Base-by-base conservation (phyloP, 2,329 filamentous ascomycete genomes). In the Xylaria arbuscula region DNA sequence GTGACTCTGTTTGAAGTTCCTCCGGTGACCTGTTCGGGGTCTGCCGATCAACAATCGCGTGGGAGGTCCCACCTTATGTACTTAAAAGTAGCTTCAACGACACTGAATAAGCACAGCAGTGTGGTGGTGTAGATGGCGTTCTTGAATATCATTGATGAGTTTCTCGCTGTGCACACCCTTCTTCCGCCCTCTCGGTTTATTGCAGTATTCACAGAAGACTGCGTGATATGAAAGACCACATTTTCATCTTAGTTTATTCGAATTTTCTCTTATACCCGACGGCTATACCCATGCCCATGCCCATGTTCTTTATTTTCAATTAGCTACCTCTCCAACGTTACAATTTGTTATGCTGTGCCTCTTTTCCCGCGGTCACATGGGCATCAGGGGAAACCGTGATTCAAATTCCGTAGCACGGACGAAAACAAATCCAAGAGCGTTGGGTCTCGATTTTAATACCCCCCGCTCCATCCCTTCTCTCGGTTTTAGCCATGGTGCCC, bases 1-100 rank as follows among this genome's bases (percentile, higher is more conserved):
- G 62, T 68, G 57, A 53, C 51, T 53, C 15, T 45, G 45, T 62
- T 56, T 38, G 42, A 62, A n/a, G 34, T 38, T n/a, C 24, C 32
- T 47, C 32, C 45, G 45, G 19, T 48, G 19, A 48, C 45, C 45
- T 34, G 28, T 54, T 54, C 51, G 51, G 28, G 28, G 15, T 36
- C 51, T 19, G 28, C 10, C 34, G 34, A 28, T 54, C 45, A 47
- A n/a, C 40, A 56, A 56, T 53, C 50, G 63, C 53, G 38, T 61
- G 63, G 55, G 54, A 59, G 22, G 19, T 38, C 34, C 38, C 13
- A 42, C 11, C 15, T 47, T 50, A 48, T 17, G 24, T 28, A 28
- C 59, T 53, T 63, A n/a, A n/a, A n/a, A n/a, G n/a, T n/a, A 7
- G 47, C 40, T n/a, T 8, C 45, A 28, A 55, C 17, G 11, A 47